These are phyloP conservation scores for Mycena albidolilacea DNA, from an alignment of 768 basidiomycete genomes.

Conservation along the genomic window DNA sequence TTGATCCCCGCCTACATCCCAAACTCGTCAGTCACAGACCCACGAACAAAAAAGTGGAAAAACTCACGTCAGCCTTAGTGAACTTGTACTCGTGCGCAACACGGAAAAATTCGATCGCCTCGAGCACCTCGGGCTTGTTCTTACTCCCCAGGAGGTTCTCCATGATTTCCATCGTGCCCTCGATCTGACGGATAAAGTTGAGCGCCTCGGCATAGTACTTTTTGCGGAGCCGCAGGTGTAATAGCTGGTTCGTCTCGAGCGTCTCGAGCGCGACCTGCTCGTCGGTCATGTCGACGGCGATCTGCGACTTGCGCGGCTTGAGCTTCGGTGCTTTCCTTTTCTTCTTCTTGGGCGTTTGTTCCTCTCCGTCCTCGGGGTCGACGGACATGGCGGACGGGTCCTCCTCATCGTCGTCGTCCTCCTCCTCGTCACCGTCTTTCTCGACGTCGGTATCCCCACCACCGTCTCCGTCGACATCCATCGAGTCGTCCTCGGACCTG, in stretches of 20 bases:
- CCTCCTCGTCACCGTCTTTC: slow-evolving; percentile 53
- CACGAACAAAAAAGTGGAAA: background rate
- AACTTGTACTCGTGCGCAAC: slow-evolving; percentile 87
- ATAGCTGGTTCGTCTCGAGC: slow-evolving; percentile 75
- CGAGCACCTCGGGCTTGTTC: slow-evolving; percentile 86
- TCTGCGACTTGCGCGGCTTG: slow-evolving; percentile 75
- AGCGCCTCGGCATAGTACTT: slow-evolving; percentile 92
- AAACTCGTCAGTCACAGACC: slow-evolving; percentile 24
- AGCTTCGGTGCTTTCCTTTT: slow-evolving; percentile 62
- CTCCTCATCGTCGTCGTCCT: slow-evolving; percentile 53
- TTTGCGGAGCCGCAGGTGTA: slow-evolving; percentile 80
- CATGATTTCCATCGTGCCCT: slow-evolving; percentile 78
- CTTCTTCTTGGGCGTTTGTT: slow-evolving; percentile 50
- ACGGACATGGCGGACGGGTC: slow-evolving; percentile 54
- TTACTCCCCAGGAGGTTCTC: slow-evolving; percentile 88
- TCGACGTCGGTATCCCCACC: slow-evolving; percentile 49
- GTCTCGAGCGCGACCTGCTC: slow-evolving; percentile 82
- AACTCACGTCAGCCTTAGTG: slow-evolving; percentile 77
- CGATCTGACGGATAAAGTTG: slow-evolving; percentile 77
- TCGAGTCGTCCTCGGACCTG: slow-evolving; percentile 57
- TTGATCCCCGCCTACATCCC: slow-evolving; percentile 82
- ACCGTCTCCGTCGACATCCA: slow-evolving; percentile 70
- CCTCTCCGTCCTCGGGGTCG: slow-evolving; percentile 54
- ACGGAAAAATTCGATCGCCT: slow-evolving; percentile 92
- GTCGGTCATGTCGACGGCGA: slow-evolving; percentile 79